Conservation (phyloP, 148 eudicot genomes). For the Suaeda aralocaspica region DNA sequence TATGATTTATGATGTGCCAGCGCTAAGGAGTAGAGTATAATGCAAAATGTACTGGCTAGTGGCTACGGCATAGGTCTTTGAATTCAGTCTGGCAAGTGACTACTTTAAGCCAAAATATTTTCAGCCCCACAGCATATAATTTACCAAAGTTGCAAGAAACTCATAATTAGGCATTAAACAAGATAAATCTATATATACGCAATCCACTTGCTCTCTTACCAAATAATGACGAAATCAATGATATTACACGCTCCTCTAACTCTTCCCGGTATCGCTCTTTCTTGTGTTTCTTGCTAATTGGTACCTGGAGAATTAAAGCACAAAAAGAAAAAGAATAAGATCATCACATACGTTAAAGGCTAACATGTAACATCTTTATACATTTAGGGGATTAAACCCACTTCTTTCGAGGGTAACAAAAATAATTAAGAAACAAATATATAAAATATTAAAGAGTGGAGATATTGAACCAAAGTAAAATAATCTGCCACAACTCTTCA, state of each 20-base stretch:
- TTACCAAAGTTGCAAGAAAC: background rate
- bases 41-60: no score
- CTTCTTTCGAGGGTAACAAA: no score
- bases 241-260: slow-evolving; percentile 87
- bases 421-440: no score
- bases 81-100: background rate
- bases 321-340: background rate
- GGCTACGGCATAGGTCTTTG: no score
- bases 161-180: background rate
- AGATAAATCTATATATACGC: background rate
- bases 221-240: slow-evolving; percentile 87
- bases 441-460: no score
- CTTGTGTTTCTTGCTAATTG: slow-evolving; percentile 78
- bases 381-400: no score
- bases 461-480: no score
- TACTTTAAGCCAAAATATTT: background rate
- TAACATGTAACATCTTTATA: no score
- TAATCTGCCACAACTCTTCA: no score
- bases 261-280: slow-evolving; percentile 72
- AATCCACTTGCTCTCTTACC: slow-evolving; percentile 54
- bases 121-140: background rate
- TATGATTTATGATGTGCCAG: no score
- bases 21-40: no score
- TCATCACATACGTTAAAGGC: background rate
- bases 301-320: slow-evolving; percentile 43